Percentiles rank a stretch among this genome's conserved stretches.
Evolutionary conservation across 202 grass and related monocot species (phyloP).

Genomic region (Brachypodium distachyon): DNA sequence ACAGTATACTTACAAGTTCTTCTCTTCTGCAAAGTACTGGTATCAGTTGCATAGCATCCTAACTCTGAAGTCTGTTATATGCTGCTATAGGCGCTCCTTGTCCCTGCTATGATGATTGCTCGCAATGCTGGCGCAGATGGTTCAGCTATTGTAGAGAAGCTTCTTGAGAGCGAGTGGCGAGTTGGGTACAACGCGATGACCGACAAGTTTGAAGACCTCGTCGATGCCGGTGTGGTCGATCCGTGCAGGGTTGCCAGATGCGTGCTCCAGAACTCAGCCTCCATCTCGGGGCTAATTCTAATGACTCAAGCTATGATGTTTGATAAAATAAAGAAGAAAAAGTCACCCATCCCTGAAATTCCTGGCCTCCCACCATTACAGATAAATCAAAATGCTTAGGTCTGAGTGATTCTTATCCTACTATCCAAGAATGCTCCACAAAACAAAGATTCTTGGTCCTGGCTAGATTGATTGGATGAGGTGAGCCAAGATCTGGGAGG

Average conservation of each 20-base stretch:
- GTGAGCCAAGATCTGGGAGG: background rate
- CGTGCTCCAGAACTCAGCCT: conserved; percentile 73
- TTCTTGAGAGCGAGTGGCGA: conserved; percentile 52
- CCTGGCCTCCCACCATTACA: conserved; percentile 57
- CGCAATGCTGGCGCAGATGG: conserved; percentile 67
- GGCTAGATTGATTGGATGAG: background rate
- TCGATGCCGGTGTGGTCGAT: conserved; percentile 70
- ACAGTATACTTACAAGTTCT: background rate
- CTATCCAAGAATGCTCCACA: background rate
- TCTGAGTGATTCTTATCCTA: background rate
- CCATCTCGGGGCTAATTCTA: conserved; percentile 68
- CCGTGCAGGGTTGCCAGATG: conserved; percentile 74
- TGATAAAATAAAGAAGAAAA: conserved; percentile 71
- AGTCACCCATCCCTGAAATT: conserved; percentile 41
- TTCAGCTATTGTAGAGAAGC: conserved; percentile 69
- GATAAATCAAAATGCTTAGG: conserved; percentile 31
- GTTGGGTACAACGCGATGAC: conserved; percentile 83
- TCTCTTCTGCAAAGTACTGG: background rate
- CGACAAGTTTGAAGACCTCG: conserved; percentile 59
- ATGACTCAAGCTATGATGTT: conserved; percentile 83
- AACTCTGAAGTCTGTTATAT: conserved; percentile 2
- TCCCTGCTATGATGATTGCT: conserved; percentile 61
- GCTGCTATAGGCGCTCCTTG: conserved; percentile 61
- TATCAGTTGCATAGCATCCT: background rate
- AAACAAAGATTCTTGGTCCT: background rate